These are phyloP conservation scores for Aegilops sharonensis DNA, from an alignment of 176 grass and related monocot species.

Conservation along the genomic window DNA sequence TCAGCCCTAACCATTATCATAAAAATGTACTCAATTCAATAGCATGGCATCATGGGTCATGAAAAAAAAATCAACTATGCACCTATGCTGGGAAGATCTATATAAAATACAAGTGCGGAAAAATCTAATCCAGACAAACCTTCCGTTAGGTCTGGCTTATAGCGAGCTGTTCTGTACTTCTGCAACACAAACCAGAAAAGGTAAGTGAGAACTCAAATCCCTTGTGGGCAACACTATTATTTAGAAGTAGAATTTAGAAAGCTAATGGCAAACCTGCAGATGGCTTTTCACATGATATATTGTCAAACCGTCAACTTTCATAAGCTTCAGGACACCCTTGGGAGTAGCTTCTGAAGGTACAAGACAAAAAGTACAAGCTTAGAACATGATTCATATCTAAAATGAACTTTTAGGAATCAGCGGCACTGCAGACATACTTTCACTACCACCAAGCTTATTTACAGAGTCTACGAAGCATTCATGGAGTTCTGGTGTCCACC, in stretches of 20 bases:
- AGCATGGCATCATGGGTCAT: neutral
- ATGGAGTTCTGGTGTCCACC: constrained; percentile 94
- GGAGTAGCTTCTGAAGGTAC: constrained; percentile 81
- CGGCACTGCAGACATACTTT: constrained; percentile 58
- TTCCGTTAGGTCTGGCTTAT: constrained; percentile 72
- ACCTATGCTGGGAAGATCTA: neutral
- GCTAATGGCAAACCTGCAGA: constrained; percentile 62
- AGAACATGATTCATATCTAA: constrained; percentile 23
- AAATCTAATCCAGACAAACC: constrained; percentile 45
- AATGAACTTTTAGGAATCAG: constrained; percentile 20
- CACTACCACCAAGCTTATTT: constrained; percentile 87
- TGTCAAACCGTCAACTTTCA: constrained; percentile 92
- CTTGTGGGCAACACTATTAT: constrained; percentile 20
- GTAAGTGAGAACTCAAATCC: constrained; percentile 25
- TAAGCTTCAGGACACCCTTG: constrained; percentile 83
- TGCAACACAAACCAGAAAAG: constrained; percentile 41
- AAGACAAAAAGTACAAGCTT: constrained; percentile 6
- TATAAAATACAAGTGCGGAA: constrained; percentile 17
- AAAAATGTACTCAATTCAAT: constrained; percentile 11
- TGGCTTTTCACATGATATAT: constrained; percentile 99
- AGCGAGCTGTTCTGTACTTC: constrained; percentile 89
- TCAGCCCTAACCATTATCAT: neutral
- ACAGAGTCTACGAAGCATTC: constrained; percentile 89
- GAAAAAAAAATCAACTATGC: neutral
- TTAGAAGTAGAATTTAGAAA: constrained; percentile 21